A percentile compares a stretch with the other conserved stretches of the same genome.
phyloP scores from a whole-genome alignment of 2,329 filamentous ascomycete species.

The Dothideomycetidae sp. region DNA sequence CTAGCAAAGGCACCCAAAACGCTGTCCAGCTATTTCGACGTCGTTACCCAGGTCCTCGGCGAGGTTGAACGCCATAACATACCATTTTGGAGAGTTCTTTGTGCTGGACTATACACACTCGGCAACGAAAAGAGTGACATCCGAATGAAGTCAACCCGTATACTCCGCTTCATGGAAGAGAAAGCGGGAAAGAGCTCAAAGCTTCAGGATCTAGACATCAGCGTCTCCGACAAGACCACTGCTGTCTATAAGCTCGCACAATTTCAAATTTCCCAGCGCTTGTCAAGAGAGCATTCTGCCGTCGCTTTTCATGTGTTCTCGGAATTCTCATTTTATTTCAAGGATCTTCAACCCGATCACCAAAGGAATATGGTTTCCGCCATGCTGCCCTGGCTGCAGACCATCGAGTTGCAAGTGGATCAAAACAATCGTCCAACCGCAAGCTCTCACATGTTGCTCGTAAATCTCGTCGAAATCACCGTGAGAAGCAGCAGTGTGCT shows the following conservation, averaged over 20 bases:
- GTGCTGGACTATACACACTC: constrained; percentile 77
- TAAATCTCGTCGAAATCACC: constrained; percentile 91
- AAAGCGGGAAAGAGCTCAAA: constrained; percentile 75
- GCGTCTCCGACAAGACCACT: constrained; percentile 95
- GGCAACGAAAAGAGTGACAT: constrained; percentile 86
- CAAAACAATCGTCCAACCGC: constrained; percentile 82
- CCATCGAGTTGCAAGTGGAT: constrained; percentile 81
- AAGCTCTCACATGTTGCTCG: constrained; percentile 84
- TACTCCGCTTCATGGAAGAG: constrained; percentile 70
- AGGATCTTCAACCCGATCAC: constrained; percentile 63
- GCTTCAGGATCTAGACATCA: constrained; percentile 94
- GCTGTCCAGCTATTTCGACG: constrained; percentile 87
- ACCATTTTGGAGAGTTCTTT: constrained; percentile 81
- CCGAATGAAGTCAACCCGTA: constrained; percentile 68
- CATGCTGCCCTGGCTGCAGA: constrained; percentile 91
- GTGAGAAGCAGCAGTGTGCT: constrained; percentile 77
- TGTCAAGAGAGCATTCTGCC: constrained; percentile 78
- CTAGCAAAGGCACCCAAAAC: constrained; percentile 66
- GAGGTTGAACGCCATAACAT: constrained; percentile 63
- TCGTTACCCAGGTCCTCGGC: constrained; percentile 74
- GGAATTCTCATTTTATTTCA: constrained; percentile 88
- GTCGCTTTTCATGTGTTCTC: constrained; percentile 90
- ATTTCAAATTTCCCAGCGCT: constrained; percentile 84
- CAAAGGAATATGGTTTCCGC: constrained; percentile 91
- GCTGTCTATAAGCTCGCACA: constrained; percentile 96